Evolutionary conservation across 805 yeast species (phyloP).

Genomic region (Cyberlindnera lachancei): DNA sequence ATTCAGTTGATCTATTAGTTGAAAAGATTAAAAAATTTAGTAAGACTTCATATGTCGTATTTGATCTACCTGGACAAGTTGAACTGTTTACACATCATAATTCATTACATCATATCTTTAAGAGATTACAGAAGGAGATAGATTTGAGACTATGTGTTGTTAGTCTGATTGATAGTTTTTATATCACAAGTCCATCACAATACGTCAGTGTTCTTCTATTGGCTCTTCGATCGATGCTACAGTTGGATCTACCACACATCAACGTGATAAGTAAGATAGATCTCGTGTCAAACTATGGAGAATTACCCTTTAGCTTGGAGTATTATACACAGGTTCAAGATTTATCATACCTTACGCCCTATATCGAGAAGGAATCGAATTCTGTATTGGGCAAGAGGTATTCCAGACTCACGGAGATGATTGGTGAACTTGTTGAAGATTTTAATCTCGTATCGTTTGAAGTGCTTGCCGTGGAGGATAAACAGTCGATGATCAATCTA

Average conservation of each 20-base stretch:
- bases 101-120: conserved; percentile 63
- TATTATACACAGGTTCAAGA: conserved; percentile 93
- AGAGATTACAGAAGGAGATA: conserved; percentile 49
- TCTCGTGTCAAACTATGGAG: conserved; percentile 66
- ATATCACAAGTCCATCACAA: conserved; percentile 80
- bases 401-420: conserved; percentile 61
- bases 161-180: conserved; percentile 75
- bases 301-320: conserved; percentile 72
- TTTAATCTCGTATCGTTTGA: conserved; percentile 83
- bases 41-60: conserved; percentile 56
- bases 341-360: conserved; percentile 57
- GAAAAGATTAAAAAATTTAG: conserved; percentile 50
- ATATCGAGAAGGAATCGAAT: conserved; percentile 64
- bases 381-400: conserved; percentile 53
- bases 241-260: conserved; percentile 85
- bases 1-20: conserved; percentile 50
- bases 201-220: conserved; percentile 76
- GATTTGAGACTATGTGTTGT: conserved; percentile 79
- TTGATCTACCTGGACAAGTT: conserved; percentile 95
- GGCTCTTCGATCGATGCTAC: conserved; percentile 86
- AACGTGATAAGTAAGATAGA: conserved; percentile 93
- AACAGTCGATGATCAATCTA: conserved; percentile 80
- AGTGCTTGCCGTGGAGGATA: conserved; percentile 87
- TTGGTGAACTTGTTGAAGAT: conserved; percentile 80
- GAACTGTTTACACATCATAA: conserved; percentile 90